Percentiles rank a stretch among this genome's conserved stretches.
Conservation (phyloP, 1,139 yeast genomes). For the Saccharomyces hybrid region DNA sequence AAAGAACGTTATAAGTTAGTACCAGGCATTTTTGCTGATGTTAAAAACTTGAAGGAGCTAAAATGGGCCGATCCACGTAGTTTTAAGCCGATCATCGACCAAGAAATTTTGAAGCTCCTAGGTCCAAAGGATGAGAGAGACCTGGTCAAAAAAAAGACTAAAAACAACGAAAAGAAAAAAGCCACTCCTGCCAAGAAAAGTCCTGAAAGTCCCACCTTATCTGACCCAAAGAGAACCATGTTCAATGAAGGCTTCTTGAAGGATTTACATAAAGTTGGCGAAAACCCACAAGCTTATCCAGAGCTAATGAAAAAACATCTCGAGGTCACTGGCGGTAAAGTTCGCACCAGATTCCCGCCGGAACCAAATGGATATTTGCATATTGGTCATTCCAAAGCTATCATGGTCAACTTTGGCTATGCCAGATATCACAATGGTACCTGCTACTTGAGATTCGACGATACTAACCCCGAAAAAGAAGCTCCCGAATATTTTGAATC, state of each 20-base stretch:
- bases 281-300: slow-evolving; percentile 82
- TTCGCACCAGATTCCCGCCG: slow-evolving; percentile 93
- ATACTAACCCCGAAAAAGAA: slow-evolving; percentile 97
- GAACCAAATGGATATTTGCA: slow-evolving; percentile 97
- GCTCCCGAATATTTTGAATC: slow-evolving; percentile 85
- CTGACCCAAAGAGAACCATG: slow-evolving; percentile 58
- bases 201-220: slow-evolving; percentile 29
- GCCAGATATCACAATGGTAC: slow-evolving; percentile 80
- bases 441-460: slow-evolving; percentile 90
- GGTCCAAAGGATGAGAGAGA: slow-evolving; percentile 98
- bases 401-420: slow-evolving; percentile 91
- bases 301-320: slow-evolving; percentile 77
- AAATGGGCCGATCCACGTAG: slow-evolving; percentile 89
- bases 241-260: slow-evolving; percentile 94
- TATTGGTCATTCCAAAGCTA: slow-evolving; percentile 97
- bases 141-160: slow-evolving; percentile 69
- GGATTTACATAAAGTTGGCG: slow-evolving; percentile 91
- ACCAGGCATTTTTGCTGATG: slow-evolving; percentile 68
- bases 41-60: slow-evolving; percentile 63
- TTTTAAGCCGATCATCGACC: slow-evolving; percentile 83
- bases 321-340: slow-evolving; percentile 69
- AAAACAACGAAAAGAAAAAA: slow-evolving; percentile 35
- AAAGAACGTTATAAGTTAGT: slow-evolving; percentile 70
- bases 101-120: slow-evolving; percentile 53
- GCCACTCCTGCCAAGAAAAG: slow-evolving; percentile 24